These are phyloP conservation scores for Boletus tylopilopsis DNA, from an alignment of 768 basidiomycete genomes.

Conservation along the genomic window DNA sequence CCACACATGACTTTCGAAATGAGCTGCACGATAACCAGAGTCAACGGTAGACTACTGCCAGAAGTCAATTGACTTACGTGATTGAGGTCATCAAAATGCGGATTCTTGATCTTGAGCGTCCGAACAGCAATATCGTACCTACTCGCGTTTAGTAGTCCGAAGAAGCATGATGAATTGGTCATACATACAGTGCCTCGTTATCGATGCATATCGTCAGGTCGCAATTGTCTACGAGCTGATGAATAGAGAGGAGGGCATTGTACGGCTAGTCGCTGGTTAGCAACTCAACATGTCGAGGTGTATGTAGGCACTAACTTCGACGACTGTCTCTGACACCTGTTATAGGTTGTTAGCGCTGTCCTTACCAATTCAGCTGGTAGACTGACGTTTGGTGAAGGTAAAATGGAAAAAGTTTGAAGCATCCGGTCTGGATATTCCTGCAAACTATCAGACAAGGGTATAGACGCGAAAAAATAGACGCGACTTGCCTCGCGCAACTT, in stretches of 20 bases:
- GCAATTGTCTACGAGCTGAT: conserved; percentile 86
- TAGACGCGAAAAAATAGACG: not conserved
- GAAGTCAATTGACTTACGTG: conserved; percentile 37
- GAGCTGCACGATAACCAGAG: conserved; percentile 37
- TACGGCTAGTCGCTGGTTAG: conserved; percentile 53
- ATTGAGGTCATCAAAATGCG: conserved; percentile 68
- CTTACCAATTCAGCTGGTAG: not conserved
- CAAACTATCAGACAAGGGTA: conserved; percentile 10
- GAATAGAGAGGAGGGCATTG: conserved; percentile 78
- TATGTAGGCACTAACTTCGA: conserved; percentile 38
- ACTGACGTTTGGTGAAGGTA: conserved; percentile 56
- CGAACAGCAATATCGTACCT: conserved; percentile 72
- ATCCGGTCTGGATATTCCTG: conserved; percentile 56
- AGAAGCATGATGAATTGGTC: not conserved
- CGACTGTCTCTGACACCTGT: conserved; percentile 47
- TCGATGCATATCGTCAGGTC: conserved; percentile 84
- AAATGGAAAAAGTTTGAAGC: conserved; percentile 49
- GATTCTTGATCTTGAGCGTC: conserved; percentile 61
- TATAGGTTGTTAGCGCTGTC: conserved; percentile 9
- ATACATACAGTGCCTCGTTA: conserved; percentile 75
- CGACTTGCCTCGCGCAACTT: conserved; percentile 72
- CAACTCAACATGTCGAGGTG: not conserved
- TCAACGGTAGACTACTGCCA: not conserved
- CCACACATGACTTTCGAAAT: conserved; percentile 93
- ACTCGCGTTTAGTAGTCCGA: not conserved